Base-by-base conservation (phyloP, 768 basidiomycete species). In the Tylopilus vinaceipallidus region DNA sequence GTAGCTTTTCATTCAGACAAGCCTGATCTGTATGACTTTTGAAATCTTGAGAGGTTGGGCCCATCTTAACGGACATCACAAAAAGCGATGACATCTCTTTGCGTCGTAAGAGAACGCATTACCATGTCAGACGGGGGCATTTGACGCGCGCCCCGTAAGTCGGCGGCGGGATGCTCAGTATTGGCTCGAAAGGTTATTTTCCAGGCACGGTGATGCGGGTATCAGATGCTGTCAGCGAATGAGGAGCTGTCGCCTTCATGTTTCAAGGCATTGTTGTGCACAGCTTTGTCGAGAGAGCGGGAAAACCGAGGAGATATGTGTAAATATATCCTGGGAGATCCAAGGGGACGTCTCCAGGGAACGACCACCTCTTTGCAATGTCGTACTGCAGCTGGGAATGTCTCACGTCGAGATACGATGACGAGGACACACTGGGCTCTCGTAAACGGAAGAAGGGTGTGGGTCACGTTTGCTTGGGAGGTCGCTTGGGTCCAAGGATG, bases 21-120 rank as follows among this genome's bases (percentile, higher is more conserved):
- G 50, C 82, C 81, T 26, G 88, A 88, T 54, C 55, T 89, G 67
- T 89, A 88, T 62, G 88, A 86, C 60, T 88, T 88, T 64, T 88
- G 69, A 78, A 30, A 33, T n/a, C n/a, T n/a, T n/a, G n/a, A n/a
- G n/a, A n/a, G n/a, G n/a, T n/a, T n/a, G n/a, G n/a, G n/a, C n/a
- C n/a, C n/a, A n/a, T n/a, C n/a, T n/a, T n/a, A n/a, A n/a, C n/a
- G n/a, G n/a, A n/a, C n/a, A n/a, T n/a, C n/a, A n/a, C n/a, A n/a
- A n/a, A n/a, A n/a, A n/a, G n/a, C n/a, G n/a, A n/a, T n/a, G 14
- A 19, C n/a, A 20, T 44, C 30, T 23, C 33, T 27, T 16, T 41
- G 42, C 20, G 10, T 24, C 24, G 30, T n/a, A n/a, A n/a, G n/a
- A n/a, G n/a, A n/a, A n/a, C n/a, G n/a, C n/a, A n/a, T n/a, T n/a